Base-by-base conservation (phyloP, 441 rosid species). In the Pelargonium cotyledonis region DNA sequence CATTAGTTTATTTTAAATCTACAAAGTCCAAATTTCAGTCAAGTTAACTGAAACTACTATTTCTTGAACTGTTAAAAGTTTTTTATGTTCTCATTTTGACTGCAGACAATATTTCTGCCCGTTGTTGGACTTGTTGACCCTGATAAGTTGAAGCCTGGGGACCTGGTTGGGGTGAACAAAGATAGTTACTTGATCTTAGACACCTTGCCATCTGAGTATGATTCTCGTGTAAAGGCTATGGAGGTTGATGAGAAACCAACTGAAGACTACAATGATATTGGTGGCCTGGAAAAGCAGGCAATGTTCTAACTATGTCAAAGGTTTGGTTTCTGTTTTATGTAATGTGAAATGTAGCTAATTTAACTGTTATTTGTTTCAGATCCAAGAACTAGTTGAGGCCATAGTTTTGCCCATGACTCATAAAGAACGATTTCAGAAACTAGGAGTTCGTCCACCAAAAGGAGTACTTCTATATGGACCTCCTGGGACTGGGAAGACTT, bases 351-450 rank as follows among this genome's bases (percentile, higher is more conserved):
- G 31, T 29, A 29, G 31, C 31, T 29, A 29, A 29, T 29, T 4
- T 8, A 41, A 41, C 46, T 41, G 10, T 57, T 58, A 6, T 18
- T 18, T 58, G 5, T 4, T 61, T 70, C 80, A 95, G 99, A 95
- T 95, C 69, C 99, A 95, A 85, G 99, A 95, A 82, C 89, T 95
- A 65, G 99, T 95, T n/a, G 99, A 95, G 77, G 99, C 97, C 46
- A 95, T 95, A 75, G 99, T 95, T 68, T 80, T 95, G 74, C 99
- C 99, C 23, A 91, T 95, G 99, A 95, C 97, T 1, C 99, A 95
- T 70, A 83, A 90, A 66, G 99, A 95, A 70, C 85, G 96, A 41
- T 91, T 95, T 70, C 96, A 90, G 71, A 95, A 88, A 79, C 76
- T 95, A 51, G 99, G 99, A 26, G 72, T 95, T 69, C 96, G 99